Evolutionary conservation across 805 yeast species (phyloP), one percentile per base, ranked within the genome.

Genomic region (Suhomyces sp.): DNA sequence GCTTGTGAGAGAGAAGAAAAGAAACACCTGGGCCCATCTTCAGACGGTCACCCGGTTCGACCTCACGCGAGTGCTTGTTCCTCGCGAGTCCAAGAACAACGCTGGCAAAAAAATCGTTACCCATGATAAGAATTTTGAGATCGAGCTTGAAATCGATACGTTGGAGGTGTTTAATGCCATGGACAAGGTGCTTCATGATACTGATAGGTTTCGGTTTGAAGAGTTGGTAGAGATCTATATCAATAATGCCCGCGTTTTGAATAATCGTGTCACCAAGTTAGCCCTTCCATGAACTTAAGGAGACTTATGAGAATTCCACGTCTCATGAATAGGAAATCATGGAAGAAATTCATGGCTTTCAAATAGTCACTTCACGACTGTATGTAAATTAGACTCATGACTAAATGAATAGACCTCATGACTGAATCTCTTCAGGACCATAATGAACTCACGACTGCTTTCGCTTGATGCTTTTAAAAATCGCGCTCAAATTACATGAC

Each of bases 11-110:
- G 81, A 82, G 54, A 91, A 91, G 69, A 85, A 86, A 59, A 78
- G 97, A 57, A 77, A 79, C 29, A 82, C 92, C 52, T 89, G 81
- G 70, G 74, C 81, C 13, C 93, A 88, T 57, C 76, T 80, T n/a
- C 85, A 86, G 8, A 87, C 94, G 1, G 82, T 84, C 42, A 85
- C 92, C 1, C 78, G 85, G 61, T 80, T 88, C 59, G 96, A 88
- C 68, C 70, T 88, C 56, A 88, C 96, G 1, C 78, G 81, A 57
- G 89, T 87, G 2, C 61, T 64, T 27, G 56, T 64, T 12, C 79
- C 79, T 8, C 44, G 54, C 13, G 76, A 70, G 52, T 58, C 66
- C 46, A 71, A 70, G 52, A 74, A 71, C 55, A 72, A 71, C 53
- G 52, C 61, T 2, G 80, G 80, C 17, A 73, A 72, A 51, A 62